Evolutionary conservation across 139 green algal genomes (phyloP), one percentile per base, ranked within the genome.

Genomic region (Volvox reticuliferus): DNA sequence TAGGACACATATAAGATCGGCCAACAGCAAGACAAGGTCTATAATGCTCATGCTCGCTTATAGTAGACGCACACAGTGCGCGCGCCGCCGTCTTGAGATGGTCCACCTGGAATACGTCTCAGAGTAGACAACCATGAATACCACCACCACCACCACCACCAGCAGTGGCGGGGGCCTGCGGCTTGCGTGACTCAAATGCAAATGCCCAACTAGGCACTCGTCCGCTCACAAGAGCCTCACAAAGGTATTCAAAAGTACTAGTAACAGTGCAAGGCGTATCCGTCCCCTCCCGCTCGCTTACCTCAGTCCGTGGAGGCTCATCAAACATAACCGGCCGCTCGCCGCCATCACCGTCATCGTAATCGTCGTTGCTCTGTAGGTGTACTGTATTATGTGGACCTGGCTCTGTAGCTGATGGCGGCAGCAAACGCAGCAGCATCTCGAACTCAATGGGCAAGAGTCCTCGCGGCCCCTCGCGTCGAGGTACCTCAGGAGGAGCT

Each of bases 301-400:
- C 86, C 71, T 35, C 50, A 5, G 73, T 28, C 20, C 86, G 44
- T 5, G 86, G 86, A 50, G 86, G 86, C 86, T 90, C 86, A 32
- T 90, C 86, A 44, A 90, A 90, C 86, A 90, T 90, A 75, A 90
- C 79, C 36, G 86, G 73, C 69, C 68, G 69, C n/a, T 89, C 67
- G 26, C 36, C 83, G 35, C 68, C 69, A 18, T 44, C 79, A 33
- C 28, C 63, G 33, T 89, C 85, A 14, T 90, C 37, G 28, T 82
- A 36, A 55, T 83, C 73, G 73, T 90, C 86, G 50, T 76, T 76
- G 55, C 14, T 65, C 71, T 35, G 30, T 55, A 90, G 86, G 86
- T 83, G 50, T 55, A 90, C 73, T 21, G 86, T 90, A 69, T 90
- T 90, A 69, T 83, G 73, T 55, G 86, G 86, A 12, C 86, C 86